Evolutionary conservation across 768 basidiomycete genomes (phyloP).

Genomic region (Agrocybe chaxingu): DNA sequence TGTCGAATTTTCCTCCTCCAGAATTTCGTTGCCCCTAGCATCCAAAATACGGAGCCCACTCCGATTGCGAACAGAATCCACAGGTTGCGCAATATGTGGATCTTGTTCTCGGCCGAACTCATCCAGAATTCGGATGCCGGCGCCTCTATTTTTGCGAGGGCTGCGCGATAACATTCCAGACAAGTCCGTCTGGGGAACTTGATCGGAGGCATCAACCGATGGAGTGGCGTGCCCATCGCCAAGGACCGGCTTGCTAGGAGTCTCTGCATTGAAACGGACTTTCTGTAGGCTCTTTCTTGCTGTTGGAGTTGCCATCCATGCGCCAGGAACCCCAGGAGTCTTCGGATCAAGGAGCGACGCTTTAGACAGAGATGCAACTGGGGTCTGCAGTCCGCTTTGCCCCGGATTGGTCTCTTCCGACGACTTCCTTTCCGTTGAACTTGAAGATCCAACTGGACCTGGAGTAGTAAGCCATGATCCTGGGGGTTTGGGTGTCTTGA

Average conservation of each 20-base stretch:
- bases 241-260: slow-evolving; percentile 11
- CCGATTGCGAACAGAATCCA: slow-evolving; percentile 25
- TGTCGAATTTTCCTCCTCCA: slow-evolving; percentile 21
- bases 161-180: slow-evolving; percentile 10
- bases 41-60: slow-evolving; percentile 60
- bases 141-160: slow-evolving; percentile 12
- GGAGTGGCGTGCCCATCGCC: neutral
- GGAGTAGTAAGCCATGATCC: slow-evolving; percentile 30
- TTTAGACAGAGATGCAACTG: slow-evolving; percentile 47
- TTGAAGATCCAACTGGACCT: slow-evolving; percentile 8
- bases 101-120: slow-evolving; percentile 58
- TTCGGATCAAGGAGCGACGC: slow-evolving; percentile 42
- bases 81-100: slow-evolving; percentile 4
- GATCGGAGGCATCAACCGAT: slow-evolving; percentile 12
- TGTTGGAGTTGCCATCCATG: slow-evolving; percentile 60
- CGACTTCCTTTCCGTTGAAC: neutral
- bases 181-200: neutral
- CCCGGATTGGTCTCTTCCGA: slow-evolving; percentile 17
- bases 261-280: slow-evolving; percentile 65
- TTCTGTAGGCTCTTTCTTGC: slow-evolving; percentile 58
- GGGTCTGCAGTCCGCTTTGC: slow-evolving; percentile 41
- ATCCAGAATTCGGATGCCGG: slow-evolving; percentile 59
- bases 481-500: slow-evolving; percentile 29
- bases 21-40: slow-evolving; percentile 63
- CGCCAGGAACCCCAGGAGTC: slow-evolving; percentile 71